Evolutionary conservation across 148 eudicot species (phyloP).

Genomic region (Heliosperma pusillum): DNA sequence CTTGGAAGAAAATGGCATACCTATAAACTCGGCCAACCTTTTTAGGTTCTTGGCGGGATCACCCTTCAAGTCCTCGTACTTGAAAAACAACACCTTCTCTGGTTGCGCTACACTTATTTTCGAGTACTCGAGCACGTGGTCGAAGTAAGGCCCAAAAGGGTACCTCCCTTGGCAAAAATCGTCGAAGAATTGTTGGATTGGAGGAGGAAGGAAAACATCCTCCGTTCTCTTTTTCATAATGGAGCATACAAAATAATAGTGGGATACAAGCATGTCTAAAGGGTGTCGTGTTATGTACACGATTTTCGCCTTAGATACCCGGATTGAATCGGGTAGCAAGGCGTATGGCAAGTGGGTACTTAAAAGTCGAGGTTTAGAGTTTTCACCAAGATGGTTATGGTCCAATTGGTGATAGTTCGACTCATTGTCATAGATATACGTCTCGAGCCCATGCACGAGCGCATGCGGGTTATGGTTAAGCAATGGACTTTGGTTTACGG

Average conservation of each 20-base stretch:
- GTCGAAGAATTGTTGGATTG: neutral
- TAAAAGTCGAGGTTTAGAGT: neutral
- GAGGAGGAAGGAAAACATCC: neutral
- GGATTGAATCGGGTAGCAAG: neutral
- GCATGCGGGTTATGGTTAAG: slow-evolving; percentile 6
- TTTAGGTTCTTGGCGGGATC: too few species aligned
- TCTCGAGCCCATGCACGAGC: neutral
- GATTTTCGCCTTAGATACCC: neutral
- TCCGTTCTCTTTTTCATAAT: neutral
- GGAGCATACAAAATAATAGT: neutral
- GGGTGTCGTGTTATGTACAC: neutral
- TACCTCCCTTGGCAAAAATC: neutral
- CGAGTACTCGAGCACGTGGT: too few species aligned
- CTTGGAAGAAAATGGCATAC: slow-evolving; percentile 4
- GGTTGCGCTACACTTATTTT: too few species aligned
- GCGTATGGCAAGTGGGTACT: slow-evolving; percentile 2
- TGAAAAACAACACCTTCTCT: too few species aligned
- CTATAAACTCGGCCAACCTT: too few species aligned
- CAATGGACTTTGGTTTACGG: neutral
- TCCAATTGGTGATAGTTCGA: neutral
- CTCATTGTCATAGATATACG: neutral
- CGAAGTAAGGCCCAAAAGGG: too few species aligned
- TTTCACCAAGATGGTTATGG: neutral
- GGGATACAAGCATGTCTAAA: neutral
- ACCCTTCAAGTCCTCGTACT: too few species aligned